Base-by-base conservation (phyloP, 805 yeast genomes). In the Henningerozyma blattae region DNA sequence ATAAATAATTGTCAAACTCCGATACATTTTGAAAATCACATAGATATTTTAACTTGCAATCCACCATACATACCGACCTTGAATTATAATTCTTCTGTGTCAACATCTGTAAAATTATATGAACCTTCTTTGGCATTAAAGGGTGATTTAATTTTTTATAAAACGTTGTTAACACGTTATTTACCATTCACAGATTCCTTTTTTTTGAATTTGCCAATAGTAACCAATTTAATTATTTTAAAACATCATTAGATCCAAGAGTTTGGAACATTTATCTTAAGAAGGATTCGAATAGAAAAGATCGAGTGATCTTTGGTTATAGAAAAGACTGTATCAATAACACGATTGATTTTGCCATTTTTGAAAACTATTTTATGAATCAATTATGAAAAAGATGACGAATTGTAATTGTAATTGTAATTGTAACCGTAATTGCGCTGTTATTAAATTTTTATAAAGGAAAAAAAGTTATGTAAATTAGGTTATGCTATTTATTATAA, bases 91-190 rank as follows among this genome's bases (percentile, higher is more conserved):
- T 50, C 54, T 26, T 75, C 72, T 3, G 71, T 75, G 0, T 80
- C 75, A 36, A 50, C 47, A 30, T 79, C 94, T 0, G 97, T 89
- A 0, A 58, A 68, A 27, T 27, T 55, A 10, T 77, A 68, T 53
- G 98, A 89, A 56, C 97, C 98, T 0, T 46, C 50, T 18, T 50
- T 72, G 14, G 97, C 97, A 0, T 61, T 89, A n/a, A 56, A 81
- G 2, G 97, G 95, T 0, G 76, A 77, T 35, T 42, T 66, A 3
- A 87, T 81, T 45, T 83, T 84, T 47, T 87, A 79, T 54, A 46
- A 56, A 2, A 71, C 75, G 1, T 59, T 89, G 24, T 47, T 77
- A 1, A 42, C 55, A 2, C 62, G 59, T 15, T 60, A 80, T 38
- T 56, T 71, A 1, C 39, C 63, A 3, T 39, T 55, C 0, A 43